Conservation (phyloP, 169 alveolate genomes). For the Eimeria acervulina region DNA sequence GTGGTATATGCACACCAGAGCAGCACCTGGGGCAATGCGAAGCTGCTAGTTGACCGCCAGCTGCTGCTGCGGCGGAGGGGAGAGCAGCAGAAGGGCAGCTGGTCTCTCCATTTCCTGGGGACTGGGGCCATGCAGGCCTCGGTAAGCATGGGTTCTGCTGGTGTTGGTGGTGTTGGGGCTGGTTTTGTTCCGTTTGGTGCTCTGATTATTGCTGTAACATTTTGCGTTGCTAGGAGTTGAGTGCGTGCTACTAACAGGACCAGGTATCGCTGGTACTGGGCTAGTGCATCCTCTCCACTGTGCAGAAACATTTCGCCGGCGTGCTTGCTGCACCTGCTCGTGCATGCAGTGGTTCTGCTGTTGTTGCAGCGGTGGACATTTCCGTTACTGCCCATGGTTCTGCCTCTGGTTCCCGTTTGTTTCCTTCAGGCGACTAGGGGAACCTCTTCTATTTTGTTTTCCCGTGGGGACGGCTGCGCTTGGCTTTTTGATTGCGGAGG, state of each 20-base stretch:
- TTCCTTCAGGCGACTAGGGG: constrained; percentile 81
- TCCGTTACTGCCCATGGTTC: not conserved
- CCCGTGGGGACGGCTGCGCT: constrained; percentile 81
- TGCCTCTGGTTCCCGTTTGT: not conserved
- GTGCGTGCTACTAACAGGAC: not conserved
- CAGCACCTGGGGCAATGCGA: constrained; percentile 27
- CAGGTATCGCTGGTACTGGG: not conserved
- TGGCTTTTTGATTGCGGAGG: constrained; percentile 84
- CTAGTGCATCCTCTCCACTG: not conserved
- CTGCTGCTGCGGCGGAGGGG: constrained; percentile 74
- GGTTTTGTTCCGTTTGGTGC: not conserved
- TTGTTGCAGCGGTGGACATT: not conserved
- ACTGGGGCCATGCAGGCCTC: constrained; percentile 83
- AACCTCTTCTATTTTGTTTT: constrained; percentile 75
- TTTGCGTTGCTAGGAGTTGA: no score
- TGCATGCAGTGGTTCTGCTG: not conserved
- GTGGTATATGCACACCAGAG: constrained; percentile 74
- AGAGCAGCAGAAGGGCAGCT: constrained; percentile 74
- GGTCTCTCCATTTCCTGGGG: constrained; percentile 82
- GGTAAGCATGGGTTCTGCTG: constrained; percentile 7
- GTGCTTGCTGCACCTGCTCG: not conserved
- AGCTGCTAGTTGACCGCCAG: constrained; percentile 81
- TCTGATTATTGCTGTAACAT: not conserved
- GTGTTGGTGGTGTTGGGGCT: not conserved
- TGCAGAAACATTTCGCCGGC: not conserved